These are phyloP conservation scores for Pyrenophora tritici-repentis DNA, from an alignment of 2,329 filamentous ascomycete species.

Conservation along the genomic window DNA sequence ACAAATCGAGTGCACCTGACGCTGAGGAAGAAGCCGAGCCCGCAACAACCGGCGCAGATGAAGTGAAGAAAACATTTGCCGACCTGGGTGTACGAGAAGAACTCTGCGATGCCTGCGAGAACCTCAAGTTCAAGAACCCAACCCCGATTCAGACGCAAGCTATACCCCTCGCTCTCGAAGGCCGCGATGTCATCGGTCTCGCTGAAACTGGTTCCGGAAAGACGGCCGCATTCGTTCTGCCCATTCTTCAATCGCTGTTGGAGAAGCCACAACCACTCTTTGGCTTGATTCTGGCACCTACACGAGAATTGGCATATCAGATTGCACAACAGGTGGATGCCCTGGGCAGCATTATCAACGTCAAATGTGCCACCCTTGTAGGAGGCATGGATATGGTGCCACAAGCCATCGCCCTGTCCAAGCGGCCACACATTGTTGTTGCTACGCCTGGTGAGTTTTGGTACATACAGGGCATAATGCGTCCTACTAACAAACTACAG, in stretches of 20 bases:
- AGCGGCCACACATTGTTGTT: conserved; percentile 92
- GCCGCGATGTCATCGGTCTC: conserved; percentile 87
- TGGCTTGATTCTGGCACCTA: conserved; percentile 88
- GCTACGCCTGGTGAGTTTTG: conserved; percentile 68
- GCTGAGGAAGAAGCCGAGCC: conserved; percentile 1
- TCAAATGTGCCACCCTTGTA: conserved; percentile 83
- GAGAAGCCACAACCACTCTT: conserved; percentile 85
- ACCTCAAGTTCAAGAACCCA: conserved; percentile 80
- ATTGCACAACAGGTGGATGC: conserved; percentile 88
- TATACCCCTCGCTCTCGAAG: conserved; percentile 78
- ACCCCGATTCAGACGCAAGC: conserved; percentile 88
- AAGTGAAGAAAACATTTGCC: conserved; percentile 66
- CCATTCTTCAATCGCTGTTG: conserved; percentile 86
- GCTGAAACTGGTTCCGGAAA: conserved; percentile 97
- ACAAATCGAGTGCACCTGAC: not conserved
- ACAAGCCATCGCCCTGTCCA: conserved; percentile 88
- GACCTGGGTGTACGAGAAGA: conserved; percentile 81
- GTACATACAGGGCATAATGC: no score
- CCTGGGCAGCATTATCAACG: conserved; percentile 83
- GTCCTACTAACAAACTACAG: conserved; percentile 40
- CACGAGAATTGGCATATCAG: conserved; percentile 89
- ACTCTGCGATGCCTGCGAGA: conserved; percentile 84
- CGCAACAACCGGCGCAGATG: conserved; percentile 24
- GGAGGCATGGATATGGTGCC: conserved; percentile 96
- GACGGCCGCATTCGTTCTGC: conserved; percentile 91